phyloP scores from a whole-genome alignment of 257 asterid species.

The Gentiana macrophylla region DNA sequence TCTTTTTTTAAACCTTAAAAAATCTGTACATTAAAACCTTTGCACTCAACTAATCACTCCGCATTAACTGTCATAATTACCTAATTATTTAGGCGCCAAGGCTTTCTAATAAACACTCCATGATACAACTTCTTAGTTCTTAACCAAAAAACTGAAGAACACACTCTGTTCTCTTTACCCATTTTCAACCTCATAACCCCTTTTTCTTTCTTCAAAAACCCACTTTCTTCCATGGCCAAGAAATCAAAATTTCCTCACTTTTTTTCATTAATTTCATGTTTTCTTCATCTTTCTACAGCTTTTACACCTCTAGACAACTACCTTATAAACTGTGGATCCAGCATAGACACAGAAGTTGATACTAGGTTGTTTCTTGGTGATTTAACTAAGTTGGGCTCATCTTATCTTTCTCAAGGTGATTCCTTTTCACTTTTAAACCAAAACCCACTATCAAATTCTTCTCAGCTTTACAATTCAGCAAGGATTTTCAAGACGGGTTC shows the following conservation, averaged over 20 bases:
- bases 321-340: constrained; percentile 67
- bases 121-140: too few relatives aligned
- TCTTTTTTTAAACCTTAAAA: too few relatives aligned
- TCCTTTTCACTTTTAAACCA: constrained; percentile 36
- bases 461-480: constrained; percentile 38
- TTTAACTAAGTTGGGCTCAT: constrained; percentile 22
- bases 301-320: constrained; percentile 61
- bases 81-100: too few relatives aligned
- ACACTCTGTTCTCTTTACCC: background rate
- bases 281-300: constrained; percentile 23
- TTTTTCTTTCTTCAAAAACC: background rate
- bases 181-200: background rate
- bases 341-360: constrained; percentile 21
- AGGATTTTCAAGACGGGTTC: constrained; percentile 50
- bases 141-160: background rate
- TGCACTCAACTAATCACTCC: too few relatives aligned
- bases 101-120: too few relatives aligned
- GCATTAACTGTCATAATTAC: too few relatives aligned
- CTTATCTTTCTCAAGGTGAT: constrained; percentile 39
- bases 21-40: too few relatives aligned
- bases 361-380: constrained; percentile 57
- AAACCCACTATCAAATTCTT: constrained; percentile 27
- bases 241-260: constrained; percentile 23
- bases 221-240: constrained; percentile 27
- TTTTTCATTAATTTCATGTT: constrained; percentile 15